Evolutionary conservation across 176 grass and related monocot genomes (phyloP).

Genomic region (Poa pratensis): DNA sequence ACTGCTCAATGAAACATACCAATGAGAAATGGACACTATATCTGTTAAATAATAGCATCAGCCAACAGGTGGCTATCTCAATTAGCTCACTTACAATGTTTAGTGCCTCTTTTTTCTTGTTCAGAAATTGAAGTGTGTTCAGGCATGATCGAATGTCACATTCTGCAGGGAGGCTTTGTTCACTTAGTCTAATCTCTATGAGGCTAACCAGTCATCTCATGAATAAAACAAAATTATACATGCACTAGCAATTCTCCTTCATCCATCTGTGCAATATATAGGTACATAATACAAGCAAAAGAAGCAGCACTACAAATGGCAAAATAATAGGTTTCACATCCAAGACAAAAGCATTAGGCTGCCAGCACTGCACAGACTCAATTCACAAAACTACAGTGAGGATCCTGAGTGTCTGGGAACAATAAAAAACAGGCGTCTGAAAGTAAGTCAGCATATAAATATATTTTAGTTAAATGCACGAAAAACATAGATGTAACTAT

Average conservation of each 20-base stretch:
- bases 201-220: constrained; percentile 27
- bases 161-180: constrained; percentile 64
- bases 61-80: constrained; percentile 23
- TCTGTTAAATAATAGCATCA: constrained; percentile 27
- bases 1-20: constrained; percentile 49
- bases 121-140: constrained; percentile 97
- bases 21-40: constrained; percentile 36
- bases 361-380: not conserved
- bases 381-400: not conserved
- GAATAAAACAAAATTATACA: constrained; percentile 26
- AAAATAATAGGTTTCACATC: not conserved
- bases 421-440: constrained; percentile 2
- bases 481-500: not conserved
- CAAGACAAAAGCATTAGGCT: constrained; percentile 24
- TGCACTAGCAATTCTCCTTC: not conserved
- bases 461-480: constrained; percentile 19
- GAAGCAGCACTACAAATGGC: not conserved
- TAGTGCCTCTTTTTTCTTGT: constrained; percentile 78
- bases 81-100: constrained; percentile 79
- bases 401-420: constrained; percentile 1
- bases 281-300: constrained; percentile 28
- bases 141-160: constrained; percentile 95
- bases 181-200: constrained; percentile 39
- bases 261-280: constrained; percentile 28
- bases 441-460: not conserved